phyloP scores from a whole-genome alignment of 768 basidiomycete genomes.

The Panellus pusillus region DNA sequence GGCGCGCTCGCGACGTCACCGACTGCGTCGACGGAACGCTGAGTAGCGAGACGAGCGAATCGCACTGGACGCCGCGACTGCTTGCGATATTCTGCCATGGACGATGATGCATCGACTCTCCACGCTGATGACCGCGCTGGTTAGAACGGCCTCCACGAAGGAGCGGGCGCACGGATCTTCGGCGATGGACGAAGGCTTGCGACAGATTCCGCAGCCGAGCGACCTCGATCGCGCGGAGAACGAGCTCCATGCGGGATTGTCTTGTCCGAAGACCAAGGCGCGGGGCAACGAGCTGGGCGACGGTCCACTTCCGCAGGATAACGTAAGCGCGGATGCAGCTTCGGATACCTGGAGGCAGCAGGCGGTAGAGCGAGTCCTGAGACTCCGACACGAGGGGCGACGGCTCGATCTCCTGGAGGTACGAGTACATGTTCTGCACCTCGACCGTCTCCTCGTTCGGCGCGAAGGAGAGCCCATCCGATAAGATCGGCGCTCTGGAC shows the following conservation, averaged over 20 bases:
- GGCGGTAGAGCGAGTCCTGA: slow-evolving; percentile 70
- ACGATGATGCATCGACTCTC: slow-evolving; percentile 78
- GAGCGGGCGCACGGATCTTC: slow-evolving; percentile 71
- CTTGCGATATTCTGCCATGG: slow-evolving; percentile 75
- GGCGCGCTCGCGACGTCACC: slow-evolving; percentile 53
- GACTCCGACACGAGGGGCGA: slow-evolving; percentile 72
- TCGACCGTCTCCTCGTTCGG: slow-evolving; percentile 64
- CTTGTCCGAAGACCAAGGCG: slow-evolving; percentile 62
- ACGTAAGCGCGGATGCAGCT: slow-evolving; percentile 75
- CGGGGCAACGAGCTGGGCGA: slow-evolving; percentile 66
- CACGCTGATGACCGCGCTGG: slow-evolving; percentile 73
- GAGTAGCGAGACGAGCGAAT: slow-evolving; percentile 59
- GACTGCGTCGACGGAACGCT: slow-evolving; percentile 48
- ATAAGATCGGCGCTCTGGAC: slow-evolving; percentile 77
- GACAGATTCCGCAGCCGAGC: slow-evolving; percentile 60
- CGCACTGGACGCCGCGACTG: slow-evolving; percentile 60
- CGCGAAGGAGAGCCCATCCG: slow-evolving; percentile 62
- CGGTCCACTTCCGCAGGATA: slow-evolving; percentile 78
- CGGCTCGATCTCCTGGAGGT: slow-evolving; percentile 70
- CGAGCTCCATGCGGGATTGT: slow-evolving; percentile 70
- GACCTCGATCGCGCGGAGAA: slow-evolving; percentile 73
- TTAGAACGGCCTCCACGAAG: slow-evolving; percentile 76
- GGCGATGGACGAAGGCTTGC: slow-evolving; percentile 39
- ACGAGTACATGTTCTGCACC: slow-evolving; percentile 76
- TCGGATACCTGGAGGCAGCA: slow-evolving; percentile 73